Evolutionary conservation across 1,284 basidiomycete species (phyloP).

Genomic region (Ganoderma meredithae): DNA sequence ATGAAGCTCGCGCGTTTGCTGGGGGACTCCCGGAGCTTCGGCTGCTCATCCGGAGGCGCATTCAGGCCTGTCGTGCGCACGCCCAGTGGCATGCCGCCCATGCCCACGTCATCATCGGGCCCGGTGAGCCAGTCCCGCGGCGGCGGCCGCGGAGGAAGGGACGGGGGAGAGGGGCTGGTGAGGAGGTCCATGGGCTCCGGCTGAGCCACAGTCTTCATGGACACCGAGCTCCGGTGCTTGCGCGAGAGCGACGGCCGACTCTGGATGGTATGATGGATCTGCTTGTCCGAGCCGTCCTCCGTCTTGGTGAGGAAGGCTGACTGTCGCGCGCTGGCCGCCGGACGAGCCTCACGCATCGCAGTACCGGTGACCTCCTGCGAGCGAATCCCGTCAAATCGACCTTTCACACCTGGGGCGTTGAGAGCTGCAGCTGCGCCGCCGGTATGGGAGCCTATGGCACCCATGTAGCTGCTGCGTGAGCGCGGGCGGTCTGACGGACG

Average conservation of each 20-base stretch:
- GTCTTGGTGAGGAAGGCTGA: constrained; percentile 30
- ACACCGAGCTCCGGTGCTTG: constrained; percentile 35
- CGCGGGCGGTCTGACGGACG: constrained; percentile 25
- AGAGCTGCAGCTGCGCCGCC: constrained; percentile 8
- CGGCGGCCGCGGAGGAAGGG: constrained; percentile 39
- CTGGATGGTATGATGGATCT: constrained; percentile 18
- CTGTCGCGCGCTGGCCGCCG: constrained; percentile 34
- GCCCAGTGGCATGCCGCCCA: constrained; percentile 19
- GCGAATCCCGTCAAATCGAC: constrained; percentile 39
- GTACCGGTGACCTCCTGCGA: constrained; percentile 65
- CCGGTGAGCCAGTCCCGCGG: constrained; percentile 79
- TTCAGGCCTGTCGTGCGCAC: constrained; percentile 19
- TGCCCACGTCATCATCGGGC: constrained; percentile 52
- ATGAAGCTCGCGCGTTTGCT: constrained; percentile 75
- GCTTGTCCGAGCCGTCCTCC: constrained; percentile 29
- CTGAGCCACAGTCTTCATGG: constrained; percentile 27
- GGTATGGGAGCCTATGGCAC: neutral
- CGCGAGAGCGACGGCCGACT: constrained; percentile 35
- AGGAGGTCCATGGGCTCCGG: constrained; percentile 29
- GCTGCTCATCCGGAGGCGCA: constrained; percentile 37
- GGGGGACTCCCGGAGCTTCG: constrained; percentile 69
- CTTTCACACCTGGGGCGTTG: constrained; percentile 19
- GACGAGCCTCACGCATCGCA: constrained; percentile 55
- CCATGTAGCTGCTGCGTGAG: constrained; percentile 28
- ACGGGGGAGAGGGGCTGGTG: constrained; percentile 26